Evolutionary conservation across 805 yeast genomes (phyloP), one percentile per base, ranked within the genome.

Genomic region (Cyberlindnera sargentensis): DNA sequence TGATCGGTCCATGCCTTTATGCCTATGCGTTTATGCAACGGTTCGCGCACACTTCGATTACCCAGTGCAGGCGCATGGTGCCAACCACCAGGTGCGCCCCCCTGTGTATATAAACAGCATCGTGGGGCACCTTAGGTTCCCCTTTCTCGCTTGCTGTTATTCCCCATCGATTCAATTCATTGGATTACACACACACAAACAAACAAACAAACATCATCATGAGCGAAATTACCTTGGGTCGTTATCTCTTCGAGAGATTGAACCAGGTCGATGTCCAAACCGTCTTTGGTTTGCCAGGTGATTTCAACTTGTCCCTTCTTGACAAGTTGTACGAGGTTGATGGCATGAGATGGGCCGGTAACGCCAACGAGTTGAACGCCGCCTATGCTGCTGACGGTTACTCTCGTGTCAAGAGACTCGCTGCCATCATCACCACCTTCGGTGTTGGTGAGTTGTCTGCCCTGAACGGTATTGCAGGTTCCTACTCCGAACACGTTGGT

Each of bases 361-460:
- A 79, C 51, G 84, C 95, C 61, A 90, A 90, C 58, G 96, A 89
- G 66, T 73, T 90, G 53, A 90, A 89, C 56, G 85, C 95, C 3
- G 90, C 93, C 4, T 89, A 89, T 63, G 84, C 95, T 8, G 89
- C 90, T 8, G 96, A 89, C 60, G 97, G 96, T 6, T 90, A 87
- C 56, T 77, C 93, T 20, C 71, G 89, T 49, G 45, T 67, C 39
- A 67, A 66, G 44, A 49, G 52, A 0, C 47, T 68, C 8, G 68
- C 67, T 20, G 67, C 64, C 28, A 45, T 67, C 7, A 51, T 67
- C 30, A 67, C 72, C 1, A 89, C 96, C 5, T 85, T 73, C 62
- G 96, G 96, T 31, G 96, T 90, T 20, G 96, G 96, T 37, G 96
- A 88, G 62, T 70, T 88, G 44, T 79, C 88, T 43, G 95, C 95